phyloP scores from a whole-genome alignment of 495 filamentous ascomycete genomes.

The Aspergillus haitiensis region DNA sequence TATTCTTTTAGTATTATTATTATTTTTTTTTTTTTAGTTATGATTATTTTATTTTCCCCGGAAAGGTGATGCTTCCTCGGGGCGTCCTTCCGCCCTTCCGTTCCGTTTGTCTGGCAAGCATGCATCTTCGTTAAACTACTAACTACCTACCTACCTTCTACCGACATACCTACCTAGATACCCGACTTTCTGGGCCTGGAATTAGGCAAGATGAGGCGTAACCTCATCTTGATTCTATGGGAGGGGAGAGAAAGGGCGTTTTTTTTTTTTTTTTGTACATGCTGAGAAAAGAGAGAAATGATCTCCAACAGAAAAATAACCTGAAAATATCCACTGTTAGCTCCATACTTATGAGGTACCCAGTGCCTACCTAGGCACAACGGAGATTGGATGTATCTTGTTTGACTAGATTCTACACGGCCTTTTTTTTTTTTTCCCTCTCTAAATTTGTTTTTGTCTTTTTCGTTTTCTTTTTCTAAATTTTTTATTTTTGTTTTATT shows the following conservation, averaged over 20 bases:
- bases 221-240: neutral
- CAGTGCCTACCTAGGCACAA: conserved; percentile 4
- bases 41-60: neutral
- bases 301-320: conserved; percentile 13
- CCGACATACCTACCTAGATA: neutral
- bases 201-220: conserved; percentile 16
- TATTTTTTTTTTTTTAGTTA: neutral
- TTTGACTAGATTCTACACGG: conserved; percentile 5
- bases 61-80: conserved; percentile 11
- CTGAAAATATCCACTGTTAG: conserved; percentile 4
- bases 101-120: conserved; percentile 20
- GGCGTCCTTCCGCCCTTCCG: conserved; percentile 19
- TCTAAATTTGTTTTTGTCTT: neutral
- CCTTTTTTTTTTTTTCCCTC: neutral
- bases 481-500: neutral
- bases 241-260: neutral
- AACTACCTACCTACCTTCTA: neutral
- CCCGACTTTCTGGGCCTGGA: conserved; percentile 12
- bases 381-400: conserved; percentile 6
- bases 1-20: neutral
- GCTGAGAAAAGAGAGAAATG: neutral
- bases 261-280: neutral
- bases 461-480: neutral
- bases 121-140: conserved; percentile 5
- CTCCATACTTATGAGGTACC: conserved; percentile 12